Conservation (phyloP, 2,329 filamentous ascomycete species). For the Diaporthe citrichinensis region DNA sequence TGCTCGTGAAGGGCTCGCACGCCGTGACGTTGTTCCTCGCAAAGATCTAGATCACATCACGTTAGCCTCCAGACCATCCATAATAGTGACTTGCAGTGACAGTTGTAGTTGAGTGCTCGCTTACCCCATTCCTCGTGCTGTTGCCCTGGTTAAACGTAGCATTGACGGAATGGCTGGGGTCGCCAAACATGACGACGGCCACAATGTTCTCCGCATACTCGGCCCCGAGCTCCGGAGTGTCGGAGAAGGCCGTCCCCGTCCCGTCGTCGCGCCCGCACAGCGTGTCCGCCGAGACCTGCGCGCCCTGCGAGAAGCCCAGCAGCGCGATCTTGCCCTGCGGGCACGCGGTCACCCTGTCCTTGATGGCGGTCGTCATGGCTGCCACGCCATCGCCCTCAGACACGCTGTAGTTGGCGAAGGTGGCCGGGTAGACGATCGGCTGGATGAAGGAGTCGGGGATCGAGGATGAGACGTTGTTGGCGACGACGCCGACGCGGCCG, state of each 20-base stretch:
- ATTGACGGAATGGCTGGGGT: slow-evolving; percentile 43
- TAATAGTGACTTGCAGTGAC: background rate
- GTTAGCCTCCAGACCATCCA: background rate
- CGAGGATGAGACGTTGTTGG: slow-evolving; percentile 42
- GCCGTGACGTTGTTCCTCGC: slow-evolving; percentile 43
- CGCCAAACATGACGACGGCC: slow-evolving; percentile 45
- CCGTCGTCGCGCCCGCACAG: slow-evolving; percentile 44
- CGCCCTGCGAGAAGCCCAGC: slow-evolving; percentile 48
- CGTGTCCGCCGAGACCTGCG: slow-evolving; percentile 46
- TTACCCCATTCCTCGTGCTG: slow-evolving; percentile 44
- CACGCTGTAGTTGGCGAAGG: slow-evolving; percentile 43
- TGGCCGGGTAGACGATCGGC: slow-evolving; percentile 47
- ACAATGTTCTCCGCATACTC: slow-evolving; percentile 39
- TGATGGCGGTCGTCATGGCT: slow-evolving; percentile 42
- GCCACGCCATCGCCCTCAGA: slow-evolving; percentile 43
- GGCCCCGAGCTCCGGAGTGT: background rate
- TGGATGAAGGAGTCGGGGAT: slow-evolving; percentile 44
- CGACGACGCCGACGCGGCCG: slow-evolving; percentile 46
- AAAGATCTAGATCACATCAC: slow-evolving; percentile 43
- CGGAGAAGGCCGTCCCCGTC: background rate
- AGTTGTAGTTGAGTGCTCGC: background rate
- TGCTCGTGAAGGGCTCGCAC: slow-evolving; percentile 44
- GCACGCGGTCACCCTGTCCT: slow-evolving; percentile 42
- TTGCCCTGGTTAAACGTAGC: slow-evolving; percentile 45
- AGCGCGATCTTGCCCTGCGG: slow-evolving; percentile 46